Conservation (phyloP, 768 basidiomycete genomes). For the Leucocoprinus birnbaumii region DNA sequence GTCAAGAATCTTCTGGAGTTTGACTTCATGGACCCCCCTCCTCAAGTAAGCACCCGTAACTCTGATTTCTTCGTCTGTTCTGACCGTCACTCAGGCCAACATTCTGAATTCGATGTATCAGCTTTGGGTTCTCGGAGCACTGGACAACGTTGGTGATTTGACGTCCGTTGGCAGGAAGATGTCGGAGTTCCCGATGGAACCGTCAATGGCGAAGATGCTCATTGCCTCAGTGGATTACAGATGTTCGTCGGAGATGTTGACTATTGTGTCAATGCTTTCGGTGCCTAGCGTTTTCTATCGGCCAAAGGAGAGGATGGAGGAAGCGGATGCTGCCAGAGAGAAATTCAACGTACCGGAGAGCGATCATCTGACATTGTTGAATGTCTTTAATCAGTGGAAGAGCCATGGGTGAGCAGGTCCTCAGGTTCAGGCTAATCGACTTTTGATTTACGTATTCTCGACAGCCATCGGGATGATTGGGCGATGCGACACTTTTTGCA, state of each 20-base stretch:
- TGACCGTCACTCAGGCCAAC: slow-evolving; percentile 62
- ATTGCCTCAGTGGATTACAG: slow-evolving; percentile 92
- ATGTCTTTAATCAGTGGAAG: slow-evolving; percentile 99
- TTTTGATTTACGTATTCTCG: slow-evolving; percentile 5
- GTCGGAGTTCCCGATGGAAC: slow-evolving; percentile 99
- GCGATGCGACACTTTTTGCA: slow-evolving; percentile 93
- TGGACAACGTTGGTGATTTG: slow-evolving; percentile 97
- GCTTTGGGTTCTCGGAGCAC: slow-evolving; percentile 96
- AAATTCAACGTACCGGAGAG: slow-evolving; percentile 99
- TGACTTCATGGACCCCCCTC: slow-evolving; percentile 99
- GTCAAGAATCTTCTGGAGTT: slow-evolving; percentile 98
- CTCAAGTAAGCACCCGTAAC: slow-evolving; percentile 62
- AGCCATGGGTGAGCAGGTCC: slow-evolving; percentile 71
- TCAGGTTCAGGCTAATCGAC: slow-evolving; percentile 1
- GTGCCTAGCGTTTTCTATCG: slow-evolving; percentile 98
- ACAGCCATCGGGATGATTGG: slow-evolving; percentile 92
- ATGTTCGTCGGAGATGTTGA: slow-evolving; percentile 95
- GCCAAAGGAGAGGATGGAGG: slow-evolving; percentile 96
- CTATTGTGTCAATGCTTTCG: slow-evolving; percentile 98
- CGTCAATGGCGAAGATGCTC: slow-evolving; percentile 98
- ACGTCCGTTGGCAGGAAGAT: slow-evolving; percentile 92
- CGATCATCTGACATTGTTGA: slow-evolving; percentile 92
- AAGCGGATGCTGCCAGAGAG: slow-evolving; percentile 95
- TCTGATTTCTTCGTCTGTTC: not conserved
- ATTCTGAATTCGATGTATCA: slow-evolving; percentile 99